Conservation (phyloP, 164 flowering plant genomes). For the Buxus sempervirens region DNA sequence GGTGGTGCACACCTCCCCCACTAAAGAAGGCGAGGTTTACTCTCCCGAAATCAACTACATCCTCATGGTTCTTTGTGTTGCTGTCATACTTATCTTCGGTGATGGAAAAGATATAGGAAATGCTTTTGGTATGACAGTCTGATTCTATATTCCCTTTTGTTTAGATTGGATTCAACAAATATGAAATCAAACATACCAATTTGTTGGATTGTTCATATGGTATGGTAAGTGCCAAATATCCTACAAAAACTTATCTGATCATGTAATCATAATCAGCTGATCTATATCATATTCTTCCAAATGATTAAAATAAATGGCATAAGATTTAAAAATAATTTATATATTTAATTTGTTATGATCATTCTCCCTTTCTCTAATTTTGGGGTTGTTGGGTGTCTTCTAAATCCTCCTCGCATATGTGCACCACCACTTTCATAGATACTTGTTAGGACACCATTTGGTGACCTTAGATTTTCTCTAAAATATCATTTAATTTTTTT, state of each 20-base stretch:
- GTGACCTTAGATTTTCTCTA: neutral
- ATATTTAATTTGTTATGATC: neutral
- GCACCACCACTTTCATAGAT: neutral
- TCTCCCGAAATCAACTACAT: constrained; percentile 83
- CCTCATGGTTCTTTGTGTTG: constrained; percentile 77
- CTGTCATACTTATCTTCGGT: constrained; percentile 69
- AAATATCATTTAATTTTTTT: too few species aligned
- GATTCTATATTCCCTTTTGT: neutral
- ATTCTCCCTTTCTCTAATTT: neutral
- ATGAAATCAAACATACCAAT: neutral
- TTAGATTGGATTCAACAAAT: neutral
- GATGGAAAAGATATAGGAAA: constrained; percentile 81
- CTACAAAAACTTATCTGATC: neutral
- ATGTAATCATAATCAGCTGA: neutral
- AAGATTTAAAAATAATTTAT: too few species aligned
- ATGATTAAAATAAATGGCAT: too few species aligned
- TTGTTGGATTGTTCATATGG: neutral
- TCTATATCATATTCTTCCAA: too few species aligned
- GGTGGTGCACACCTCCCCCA: constrained; percentile 73
- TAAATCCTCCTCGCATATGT: neutral
- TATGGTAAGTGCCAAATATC: neutral
- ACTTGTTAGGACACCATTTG: neutral
- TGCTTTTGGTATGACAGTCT: constrained; percentile 67
- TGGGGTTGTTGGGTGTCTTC: neutral
- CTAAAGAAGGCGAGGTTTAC: constrained; percentile 81